Conservation (phyloP, 2,329 filamentous ascomycete species). For the Truncatella angustata region DNA sequence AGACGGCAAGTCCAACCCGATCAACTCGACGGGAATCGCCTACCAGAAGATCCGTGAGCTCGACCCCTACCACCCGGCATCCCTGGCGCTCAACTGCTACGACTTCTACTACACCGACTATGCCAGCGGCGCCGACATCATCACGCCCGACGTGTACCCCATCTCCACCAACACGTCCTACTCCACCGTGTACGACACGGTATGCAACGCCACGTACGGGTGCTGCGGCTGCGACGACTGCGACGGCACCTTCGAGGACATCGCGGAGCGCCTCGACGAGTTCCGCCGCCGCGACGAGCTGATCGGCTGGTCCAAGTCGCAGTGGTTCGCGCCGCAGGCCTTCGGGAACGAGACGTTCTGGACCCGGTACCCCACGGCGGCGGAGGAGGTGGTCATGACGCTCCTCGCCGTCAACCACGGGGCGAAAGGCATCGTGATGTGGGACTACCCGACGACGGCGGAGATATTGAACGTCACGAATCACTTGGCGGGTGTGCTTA, state of each 20-base stretch:
- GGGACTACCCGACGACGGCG: conserved; percentile 42
- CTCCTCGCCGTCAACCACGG: conserved; percentile 46
- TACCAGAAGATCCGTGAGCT: conserved; percentile 42
- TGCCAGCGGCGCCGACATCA: conserved; percentile 46
- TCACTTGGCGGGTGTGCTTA: conserved; percentile 37
- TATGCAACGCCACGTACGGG: conserved; percentile 50
- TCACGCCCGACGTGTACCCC: conserved; percentile 50
- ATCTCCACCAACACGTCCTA: conserved; percentile 45
- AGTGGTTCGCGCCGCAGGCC: conserved; percentile 49
- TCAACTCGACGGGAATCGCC: conserved; percentile 40
- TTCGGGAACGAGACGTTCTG: conserved; percentile 48
- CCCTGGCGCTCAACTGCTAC: conserved; percentile 48
- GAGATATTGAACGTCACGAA: conserved; percentile 33
- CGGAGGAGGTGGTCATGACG: conserved; percentile 45
- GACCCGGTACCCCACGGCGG: conserved; percentile 40
- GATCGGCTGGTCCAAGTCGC: conserved; percentile 37
- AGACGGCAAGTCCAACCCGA: conserved; percentile 42
- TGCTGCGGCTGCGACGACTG: conserved; percentile 54
- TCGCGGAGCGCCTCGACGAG: conserved; percentile 39
- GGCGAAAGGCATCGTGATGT: conserved; percentile 47
- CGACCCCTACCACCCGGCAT: conserved; percentile 53
- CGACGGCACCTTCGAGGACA: conserved; percentile 39
- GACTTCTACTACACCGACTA: conserved; percentile 53
- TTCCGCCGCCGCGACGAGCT: conserved; percentile 39
- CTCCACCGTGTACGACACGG: conserved; percentile 41